Evolutionary conservation across 345 rosid genomes (phyloP).

Genomic region (Cochlearia excelsa): DNA sequence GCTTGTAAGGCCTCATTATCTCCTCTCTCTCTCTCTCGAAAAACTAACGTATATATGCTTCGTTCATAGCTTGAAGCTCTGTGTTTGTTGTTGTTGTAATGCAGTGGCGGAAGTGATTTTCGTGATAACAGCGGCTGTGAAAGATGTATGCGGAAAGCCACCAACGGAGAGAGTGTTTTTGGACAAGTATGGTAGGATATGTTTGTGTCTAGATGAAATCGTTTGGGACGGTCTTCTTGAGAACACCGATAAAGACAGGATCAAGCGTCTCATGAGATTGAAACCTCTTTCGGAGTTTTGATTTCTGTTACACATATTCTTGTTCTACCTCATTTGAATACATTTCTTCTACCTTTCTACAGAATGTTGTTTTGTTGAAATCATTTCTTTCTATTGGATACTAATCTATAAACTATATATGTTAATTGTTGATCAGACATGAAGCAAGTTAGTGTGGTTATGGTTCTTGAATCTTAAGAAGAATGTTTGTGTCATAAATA

Average conservation of each 20-base stretch:
- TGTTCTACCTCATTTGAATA: not conserved
- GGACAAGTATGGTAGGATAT: slow-evolving; percentile 93
- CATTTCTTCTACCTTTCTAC: not conserved
- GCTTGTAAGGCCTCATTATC: slow-evolving; percentile 57
- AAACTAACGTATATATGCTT: slow-evolving; percentile 11
- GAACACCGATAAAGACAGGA: slow-evolving; percentile 82
- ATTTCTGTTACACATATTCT: slow-evolving; percentile 21
- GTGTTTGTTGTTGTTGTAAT: not conserved
- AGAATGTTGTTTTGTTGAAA: slow-evolving; percentile 9
- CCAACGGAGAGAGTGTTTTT: slow-evolving; percentile 93
- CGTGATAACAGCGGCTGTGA: slow-evolving; percentile 77
- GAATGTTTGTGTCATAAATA: too few species aligned
- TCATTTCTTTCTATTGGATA: slow-evolving; percentile 8
- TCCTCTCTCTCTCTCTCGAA: slow-evolving; percentile 9
- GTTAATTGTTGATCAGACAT: not conserved
- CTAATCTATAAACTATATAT: not conserved
- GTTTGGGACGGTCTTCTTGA: slow-evolving; percentile 81
- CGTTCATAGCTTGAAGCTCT: slow-evolving; percentile 5
- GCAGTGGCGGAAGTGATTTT: slow-evolving; percentile 90
- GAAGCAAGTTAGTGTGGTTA: not conserved
- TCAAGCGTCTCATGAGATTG: slow-evolving; percentile 70
- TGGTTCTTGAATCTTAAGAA: not conserved
- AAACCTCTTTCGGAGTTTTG: slow-evolving; percentile 87
- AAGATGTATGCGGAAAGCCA: slow-evolving; percentile 89
- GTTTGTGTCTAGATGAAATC: slow-evolving; percentile 85